phyloP scores from a whole-genome alignment of 164 flowering plant genomes.

The Liriodendron chinense region DNA sequence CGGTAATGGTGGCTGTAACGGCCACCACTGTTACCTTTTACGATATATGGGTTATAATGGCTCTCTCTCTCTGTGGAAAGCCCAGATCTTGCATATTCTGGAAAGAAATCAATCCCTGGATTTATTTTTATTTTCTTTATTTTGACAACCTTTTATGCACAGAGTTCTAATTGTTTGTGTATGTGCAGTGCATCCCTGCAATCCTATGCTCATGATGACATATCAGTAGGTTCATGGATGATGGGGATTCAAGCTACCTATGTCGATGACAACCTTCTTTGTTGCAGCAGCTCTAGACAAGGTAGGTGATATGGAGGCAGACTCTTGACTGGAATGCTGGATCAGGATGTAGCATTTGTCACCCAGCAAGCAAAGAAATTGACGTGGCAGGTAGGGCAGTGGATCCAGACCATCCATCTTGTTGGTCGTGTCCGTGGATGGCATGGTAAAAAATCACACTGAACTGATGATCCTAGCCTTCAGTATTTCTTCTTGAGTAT shows the following conservation, averaged over 20 bases:
- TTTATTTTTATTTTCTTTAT: not conserved
- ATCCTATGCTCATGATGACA: conserved; percentile 86
- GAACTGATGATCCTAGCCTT: not conserved
- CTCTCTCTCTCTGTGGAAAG: too few species aligned
- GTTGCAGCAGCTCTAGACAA: conserved; percentile 74
- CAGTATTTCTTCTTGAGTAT: too few species aligned
- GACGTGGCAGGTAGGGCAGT: not conserved
- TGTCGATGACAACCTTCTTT: conserved; percentile 79
- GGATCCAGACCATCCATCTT: not conserved
- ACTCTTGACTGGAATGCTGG: too few species aligned
- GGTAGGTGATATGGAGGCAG: conserved; percentile 35
- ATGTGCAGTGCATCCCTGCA: conserved; percentile 81
- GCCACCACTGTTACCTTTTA: too few species aligned
- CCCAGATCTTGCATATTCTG: not conserved
- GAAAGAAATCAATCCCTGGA: not conserved
- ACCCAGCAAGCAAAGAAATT: not conserved
- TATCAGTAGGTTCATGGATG: conserved; percentile 96
- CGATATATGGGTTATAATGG: too few species aligned
- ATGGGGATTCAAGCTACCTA: conserved; percentile 89
- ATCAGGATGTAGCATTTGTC: too few species aligned
- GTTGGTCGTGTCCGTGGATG: not conserved
- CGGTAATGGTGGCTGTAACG: too few species aligned
- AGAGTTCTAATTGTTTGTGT: not conserved
- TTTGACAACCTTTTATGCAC: not conserved
- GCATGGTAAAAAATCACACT: not conserved